Evolutionary conservation across 768 basidiomycete species (phyloP).

Genomic region (Pleurotus djamor): DNA sequence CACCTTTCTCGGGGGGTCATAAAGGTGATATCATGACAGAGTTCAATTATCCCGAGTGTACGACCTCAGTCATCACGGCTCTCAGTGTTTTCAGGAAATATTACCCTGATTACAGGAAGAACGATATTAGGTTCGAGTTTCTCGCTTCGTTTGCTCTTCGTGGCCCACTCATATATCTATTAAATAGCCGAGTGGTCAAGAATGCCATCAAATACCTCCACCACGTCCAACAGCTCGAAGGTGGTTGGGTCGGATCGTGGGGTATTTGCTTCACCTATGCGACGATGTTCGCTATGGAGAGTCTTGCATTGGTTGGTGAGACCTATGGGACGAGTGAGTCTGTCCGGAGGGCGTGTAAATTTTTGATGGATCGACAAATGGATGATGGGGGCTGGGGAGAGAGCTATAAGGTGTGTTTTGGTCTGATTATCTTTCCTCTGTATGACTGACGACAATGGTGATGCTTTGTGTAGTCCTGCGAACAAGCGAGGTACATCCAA

Average conservation of each 20-base stretch:
- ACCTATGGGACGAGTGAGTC: slow-evolving; percentile 72
- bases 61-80: slow-evolving; percentile 91
- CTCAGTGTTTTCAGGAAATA: slow-evolving; percentile 82
- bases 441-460: not conserved
- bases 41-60: slow-evolving; percentile 95
- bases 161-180: too few species aligned
- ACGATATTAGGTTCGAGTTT: slow-evolving; percentile 70
- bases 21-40: slow-evolving; percentile 96
- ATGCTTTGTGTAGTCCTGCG: slow-evolving; percentile 65
- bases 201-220: slow-evolving; percentile 83
- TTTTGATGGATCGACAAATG: slow-evolving; percentile 80
- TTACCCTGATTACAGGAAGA: slow-evolving; percentile 73
- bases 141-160: not conserved
- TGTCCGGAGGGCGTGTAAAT: slow-evolving; percentile 77
- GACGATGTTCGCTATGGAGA: slow-evolving; percentile 93
- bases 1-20: slow-evolving; percentile 20
- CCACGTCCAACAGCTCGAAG: slow-evolving; percentile 45
- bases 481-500: slow-evolving; percentile 74
- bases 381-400: slow-evolving; percentile 98
- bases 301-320: slow-evolving; percentile 86
- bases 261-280: slow-evolving; percentile 99
- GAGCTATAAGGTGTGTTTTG: slow-evolving; percentile 80
- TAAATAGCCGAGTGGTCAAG: slow-evolving; percentile 55
- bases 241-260: slow-evolving; percentile 96
- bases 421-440: not conserved